Percentiles rank a stretch among this genome's conserved stretches.
Conservation (phyloP, 176 grass and related monocot genomes). For the Triticum dicoccoides region DNA sequence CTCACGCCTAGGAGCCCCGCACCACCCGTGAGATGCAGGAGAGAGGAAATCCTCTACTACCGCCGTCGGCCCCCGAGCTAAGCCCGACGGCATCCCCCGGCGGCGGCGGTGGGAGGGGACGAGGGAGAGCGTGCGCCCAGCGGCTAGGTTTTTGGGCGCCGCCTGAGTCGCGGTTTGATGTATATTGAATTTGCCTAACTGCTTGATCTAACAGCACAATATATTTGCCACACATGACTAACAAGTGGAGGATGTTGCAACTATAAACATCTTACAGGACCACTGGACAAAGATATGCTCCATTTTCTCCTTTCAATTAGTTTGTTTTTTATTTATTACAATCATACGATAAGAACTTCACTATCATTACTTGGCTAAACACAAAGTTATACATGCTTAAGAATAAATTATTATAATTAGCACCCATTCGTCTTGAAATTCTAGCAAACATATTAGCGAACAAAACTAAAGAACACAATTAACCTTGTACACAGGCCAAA, state of each 20-base stretch:
- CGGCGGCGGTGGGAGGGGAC: no score
- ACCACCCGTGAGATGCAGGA: no score
- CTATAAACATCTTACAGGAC: background rate
- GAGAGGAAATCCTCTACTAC: no score
- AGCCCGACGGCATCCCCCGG: no score
- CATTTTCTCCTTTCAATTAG: background rate
- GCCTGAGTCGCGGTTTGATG: background rate
- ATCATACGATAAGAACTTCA: background rate
- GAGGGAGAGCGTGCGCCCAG: no score
- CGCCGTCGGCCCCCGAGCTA: no score
- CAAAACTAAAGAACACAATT: background rate
- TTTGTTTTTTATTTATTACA: background rate
- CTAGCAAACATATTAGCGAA: background rate
- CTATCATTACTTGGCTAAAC: background rate
- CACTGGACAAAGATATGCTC: background rate
- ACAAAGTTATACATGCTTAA: background rate
- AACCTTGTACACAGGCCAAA: constrained; percentile 62
- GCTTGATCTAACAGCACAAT: background rate
- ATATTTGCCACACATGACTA: background rate
- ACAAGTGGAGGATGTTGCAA: background rate
- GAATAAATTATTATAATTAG: background rate
- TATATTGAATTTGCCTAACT: background rate
- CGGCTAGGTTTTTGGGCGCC: no score
- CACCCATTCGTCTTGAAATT: background rate
- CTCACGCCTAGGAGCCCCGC: no score